A percentile compares a stretch with the other conserved stretches of the same genome.
phyloP scores from a whole-genome alignment of 441 rosid genomes.

The Euphorbia schlechtendalii region DNA sequence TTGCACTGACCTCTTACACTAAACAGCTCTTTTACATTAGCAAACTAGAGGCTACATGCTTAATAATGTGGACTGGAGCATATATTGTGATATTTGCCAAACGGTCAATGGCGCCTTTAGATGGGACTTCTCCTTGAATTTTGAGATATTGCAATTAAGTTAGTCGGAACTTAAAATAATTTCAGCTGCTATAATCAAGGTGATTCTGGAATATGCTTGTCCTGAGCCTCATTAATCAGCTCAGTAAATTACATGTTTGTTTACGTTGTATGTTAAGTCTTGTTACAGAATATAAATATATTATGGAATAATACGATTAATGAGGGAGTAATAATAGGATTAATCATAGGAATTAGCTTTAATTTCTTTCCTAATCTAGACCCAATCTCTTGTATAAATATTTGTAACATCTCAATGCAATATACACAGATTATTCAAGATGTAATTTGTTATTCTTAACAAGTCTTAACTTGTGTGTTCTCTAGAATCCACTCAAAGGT shows the following conservation, averaged over 20 bases:
- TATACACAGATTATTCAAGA: too few relatives aligned
- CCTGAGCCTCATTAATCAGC: neutral
- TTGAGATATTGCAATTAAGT: conserved; percentile 3
- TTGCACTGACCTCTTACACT: conserved; percentile 2
- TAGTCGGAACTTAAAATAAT: neutral
- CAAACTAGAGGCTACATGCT: conserved; percentile 13
- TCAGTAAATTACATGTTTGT: neutral
- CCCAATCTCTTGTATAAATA: too few relatives aligned
- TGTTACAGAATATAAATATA: too few relatives aligned
- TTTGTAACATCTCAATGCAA: too few relatives aligned
- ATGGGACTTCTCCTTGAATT: neutral
- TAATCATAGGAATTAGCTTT: too few relatives aligned
- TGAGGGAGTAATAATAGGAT: too few relatives aligned
- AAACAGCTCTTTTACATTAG: conserved; percentile 1
- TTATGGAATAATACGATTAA: too few relatives aligned
- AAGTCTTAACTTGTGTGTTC: too few relatives aligned
- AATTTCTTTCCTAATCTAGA: too few relatives aligned
- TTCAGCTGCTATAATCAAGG: neutral
- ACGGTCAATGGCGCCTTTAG: neutral
- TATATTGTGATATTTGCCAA: neutral
- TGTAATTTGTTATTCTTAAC: too few relatives aligned
- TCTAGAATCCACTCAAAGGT: conserved; percentile 19
- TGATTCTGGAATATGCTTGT: neutral
- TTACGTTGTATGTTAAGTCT: too few relatives aligned
- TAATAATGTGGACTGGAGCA: neutral